Conservation (phyloP, 2,329 filamentous ascomycete species). For the Curvularia eragrostidis region DNA sequence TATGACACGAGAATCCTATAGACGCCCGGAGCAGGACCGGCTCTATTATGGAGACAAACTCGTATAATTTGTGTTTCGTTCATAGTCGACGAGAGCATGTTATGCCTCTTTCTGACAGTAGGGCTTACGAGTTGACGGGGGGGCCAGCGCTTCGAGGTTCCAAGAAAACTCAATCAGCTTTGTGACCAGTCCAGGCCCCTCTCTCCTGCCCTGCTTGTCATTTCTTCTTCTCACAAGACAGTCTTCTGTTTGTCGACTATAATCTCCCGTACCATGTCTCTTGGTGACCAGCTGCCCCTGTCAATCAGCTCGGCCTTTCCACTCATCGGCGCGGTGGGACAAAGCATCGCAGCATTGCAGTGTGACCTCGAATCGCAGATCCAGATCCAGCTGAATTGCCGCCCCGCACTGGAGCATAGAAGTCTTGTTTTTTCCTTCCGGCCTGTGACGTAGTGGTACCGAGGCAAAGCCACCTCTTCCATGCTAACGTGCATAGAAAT, state of each 20-base stretch:
- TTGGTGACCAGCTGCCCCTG: not conserved
- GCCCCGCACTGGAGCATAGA: slow-evolving; percentile 1
- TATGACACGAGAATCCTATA: too few relatives aligned
- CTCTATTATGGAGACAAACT: slow-evolving; percentile 11
- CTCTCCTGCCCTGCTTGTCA: not conserved
- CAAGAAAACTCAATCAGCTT: not conserved
- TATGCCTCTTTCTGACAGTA: slow-evolving; percentile 4
- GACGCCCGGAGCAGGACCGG: slow-evolving; percentile 6
- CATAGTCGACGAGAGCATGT: not conserved
- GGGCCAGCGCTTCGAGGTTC: not conserved
- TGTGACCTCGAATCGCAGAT: slow-evolving; percentile 12
- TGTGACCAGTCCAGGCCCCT: not conserved
- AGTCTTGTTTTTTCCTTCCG: not conserved
- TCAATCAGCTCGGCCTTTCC: not conserved
- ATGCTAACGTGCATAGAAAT: slow-evolving; percentile 12
- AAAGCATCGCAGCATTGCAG: slow-evolving; percentile 9
- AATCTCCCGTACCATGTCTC: slow-evolving; percentile 1
- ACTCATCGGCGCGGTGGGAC: not conserved
- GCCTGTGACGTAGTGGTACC: slow-evolving; percentile 1
- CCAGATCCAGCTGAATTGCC: slow-evolving; percentile 10
- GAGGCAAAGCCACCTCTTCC: not conserved
- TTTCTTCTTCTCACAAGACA: slow-evolving; percentile 3
- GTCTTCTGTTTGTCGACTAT: not conserved
- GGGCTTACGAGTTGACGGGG: slow-evolving; percentile 1
- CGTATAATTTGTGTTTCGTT: not conserved